A percentile compares a stretch with the other conserved stretches of the same genome.
Conservation (phyloP, 139 green algal species). For the Gonium pectorale region DNA sequence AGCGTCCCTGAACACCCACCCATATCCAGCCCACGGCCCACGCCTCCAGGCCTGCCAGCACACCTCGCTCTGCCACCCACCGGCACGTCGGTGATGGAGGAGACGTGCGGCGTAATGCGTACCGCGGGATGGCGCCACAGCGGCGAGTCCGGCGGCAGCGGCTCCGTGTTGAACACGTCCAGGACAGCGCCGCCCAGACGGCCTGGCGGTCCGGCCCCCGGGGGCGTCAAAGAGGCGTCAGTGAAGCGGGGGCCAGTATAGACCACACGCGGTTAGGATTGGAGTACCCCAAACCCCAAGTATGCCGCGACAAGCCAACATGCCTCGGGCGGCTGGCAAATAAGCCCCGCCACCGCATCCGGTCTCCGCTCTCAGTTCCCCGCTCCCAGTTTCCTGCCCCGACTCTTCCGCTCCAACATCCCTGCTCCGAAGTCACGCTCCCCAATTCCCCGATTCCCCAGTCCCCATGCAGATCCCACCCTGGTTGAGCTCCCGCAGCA, state of each 20-base stretch:
- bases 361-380: no score
- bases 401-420: no score
- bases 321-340: no score
- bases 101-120: constrained; percentile 75
- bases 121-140: constrained; percentile 71
- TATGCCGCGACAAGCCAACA: no score
- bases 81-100: constrained; percentile 67
- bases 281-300: no score
- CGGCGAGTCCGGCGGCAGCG: constrained; percentile 59
- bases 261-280: no score
- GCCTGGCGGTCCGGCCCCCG: not conserved
- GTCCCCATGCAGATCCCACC: constrained; percentile 5
- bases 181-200: constrained; percentile 3
- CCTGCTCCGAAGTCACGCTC: no score
- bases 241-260: no score
- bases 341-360: no score
- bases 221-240: no score
- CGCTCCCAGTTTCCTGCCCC: no score
- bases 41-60: not conserved
- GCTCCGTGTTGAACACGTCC: constrained; percentile 51
- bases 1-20: not conserved
- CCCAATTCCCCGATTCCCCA: not conserved
- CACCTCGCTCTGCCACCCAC: not conserved
- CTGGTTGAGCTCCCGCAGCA: constrained; percentile 64
- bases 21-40: not conserved